Evolutionary conservation across 1,284 basidiomycete genomes (phyloP), one percentile per base, ranked within the genome.

Genomic region (Pseudozyma thailandica): DNA sequence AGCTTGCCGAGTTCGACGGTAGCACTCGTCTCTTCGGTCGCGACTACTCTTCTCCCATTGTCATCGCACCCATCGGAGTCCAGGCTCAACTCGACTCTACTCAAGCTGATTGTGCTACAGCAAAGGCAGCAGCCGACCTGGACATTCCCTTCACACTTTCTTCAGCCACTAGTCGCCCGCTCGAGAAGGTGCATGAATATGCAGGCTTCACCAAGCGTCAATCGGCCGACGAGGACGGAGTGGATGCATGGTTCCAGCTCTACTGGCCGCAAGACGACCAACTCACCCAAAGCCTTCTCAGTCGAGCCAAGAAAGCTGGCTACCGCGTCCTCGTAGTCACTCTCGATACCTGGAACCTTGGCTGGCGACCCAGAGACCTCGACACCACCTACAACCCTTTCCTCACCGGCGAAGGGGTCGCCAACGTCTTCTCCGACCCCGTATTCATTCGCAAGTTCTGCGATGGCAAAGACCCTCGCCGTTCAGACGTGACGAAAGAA

Each of bases 241-340:
- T 51, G 12, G 68, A 77, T 45, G 73, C 64, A 7, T 79, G 72
- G 69, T 81, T 74, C 66, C 78, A 79, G 64, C 73, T 79, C 26
- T 80, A 81, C 64, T 82, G 87, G 90, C 89, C 90, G 1, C 82
- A 82, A 23, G 85, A 86, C 37, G 84, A 89, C 60, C 89, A 89
- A 2, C 80, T 91, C 9, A 89, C 89, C 0, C 81, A 87, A 20
- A 90, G 89, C 16, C 71, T 92, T 25, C 86, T 92, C 13, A 81
- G 81, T 5, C 86, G 90, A 13, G 90, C 88, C 41, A 90, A 91
- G 77, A 85, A 84, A 6, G 87, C 83, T 28, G 89, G 90, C 2
- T 92, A 87, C 83, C 87, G 84, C 7, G 87, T 87, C 20, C 87
- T 92, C 28, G 87, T 92, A 44, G 73, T 80, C n/a, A 80, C 78